Conservation (phyloP, 192 early-diverging fungal genomes). For the Martensiomyces pterosporus region DNA sequence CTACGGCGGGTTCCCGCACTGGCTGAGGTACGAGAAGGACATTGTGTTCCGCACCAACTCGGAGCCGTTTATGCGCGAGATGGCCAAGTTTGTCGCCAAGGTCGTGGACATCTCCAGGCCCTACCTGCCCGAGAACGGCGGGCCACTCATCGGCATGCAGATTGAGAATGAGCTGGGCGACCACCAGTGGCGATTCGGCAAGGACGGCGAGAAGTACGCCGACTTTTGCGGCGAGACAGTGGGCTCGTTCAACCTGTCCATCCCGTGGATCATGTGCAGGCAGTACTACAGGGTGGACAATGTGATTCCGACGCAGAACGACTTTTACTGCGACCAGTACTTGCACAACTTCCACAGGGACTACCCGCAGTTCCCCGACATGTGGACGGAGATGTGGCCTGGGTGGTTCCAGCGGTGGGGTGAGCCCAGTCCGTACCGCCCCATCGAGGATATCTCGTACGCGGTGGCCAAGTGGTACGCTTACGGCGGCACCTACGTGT, state of each 20-base stretch:
- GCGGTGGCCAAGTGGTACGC: constrained; percentile 56
- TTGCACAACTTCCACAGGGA: constrained; percentile 17
- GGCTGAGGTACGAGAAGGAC: constrained; percentile 51
- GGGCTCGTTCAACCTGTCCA: constrained; percentile 28
- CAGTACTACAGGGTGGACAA: constrained; percentile 35
- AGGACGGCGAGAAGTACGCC: constrained; percentile 34
- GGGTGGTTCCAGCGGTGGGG: constrained; percentile 61
- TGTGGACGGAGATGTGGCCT: constrained; percentile 60
- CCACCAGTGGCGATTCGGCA: constrained; percentile 29
- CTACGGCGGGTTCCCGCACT: constrained; percentile 59
- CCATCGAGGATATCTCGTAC: constrained; percentile 56
- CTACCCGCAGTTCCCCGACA: constrained; percentile 48
- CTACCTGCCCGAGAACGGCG: constrained; percentile 53
- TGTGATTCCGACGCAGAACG: constrained; percentile 52
- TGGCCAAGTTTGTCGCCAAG: constrained; percentile 48
- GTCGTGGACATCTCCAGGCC: constrained; percentile 31
- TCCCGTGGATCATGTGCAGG: constrained; percentile 64
- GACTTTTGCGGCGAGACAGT: constrained; percentile 41
- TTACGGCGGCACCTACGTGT: constrained; percentile 53
- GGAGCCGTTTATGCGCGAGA: constrained; percentile 41
- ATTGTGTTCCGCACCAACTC: constrained; percentile 53
- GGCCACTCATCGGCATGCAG: constrained; percentile 58
- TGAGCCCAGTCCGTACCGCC: constrained; percentile 42
- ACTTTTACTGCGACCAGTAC: constrained; percentile 56
- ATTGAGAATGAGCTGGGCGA: constrained; percentile 64